These are phyloP conservation scores for Echeveria elegans DNA, from an alignment of 164 flowering plant genomes.

Conservation along the genomic window DNA sequence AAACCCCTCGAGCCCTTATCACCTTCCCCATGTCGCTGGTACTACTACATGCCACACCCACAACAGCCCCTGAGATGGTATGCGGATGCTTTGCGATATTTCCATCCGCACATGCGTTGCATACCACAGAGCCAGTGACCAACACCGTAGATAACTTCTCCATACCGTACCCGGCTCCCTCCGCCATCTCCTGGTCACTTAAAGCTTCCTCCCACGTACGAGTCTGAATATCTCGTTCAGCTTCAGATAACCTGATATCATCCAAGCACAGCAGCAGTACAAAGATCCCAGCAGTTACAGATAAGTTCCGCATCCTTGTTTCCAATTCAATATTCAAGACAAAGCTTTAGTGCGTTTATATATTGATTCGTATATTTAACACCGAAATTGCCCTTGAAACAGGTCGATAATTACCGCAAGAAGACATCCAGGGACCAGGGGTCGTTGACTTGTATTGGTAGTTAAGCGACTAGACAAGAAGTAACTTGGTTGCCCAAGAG, in stretches of 20 bases:
- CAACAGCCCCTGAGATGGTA: slow-evolving; percentile 30
- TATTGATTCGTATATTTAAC: not conserved
- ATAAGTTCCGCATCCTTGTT: not conserved
- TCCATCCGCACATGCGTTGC: slow-evolving; percentile 28
- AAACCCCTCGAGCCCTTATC: not conserved
- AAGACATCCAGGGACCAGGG: not conserved
- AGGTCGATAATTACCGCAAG: not conserved
- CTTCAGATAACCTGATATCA: not conserved
- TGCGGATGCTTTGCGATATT: slow-evolving; percentile 17
- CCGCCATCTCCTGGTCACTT: slow-evolving; percentile 33
- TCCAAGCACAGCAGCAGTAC: not conserved
- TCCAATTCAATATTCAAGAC: not conserved
- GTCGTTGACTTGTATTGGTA: slow-evolving; percentile 1
- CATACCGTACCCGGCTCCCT: slow-evolving; percentile 82
- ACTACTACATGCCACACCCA: not conserved
- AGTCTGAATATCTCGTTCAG: not conserved
- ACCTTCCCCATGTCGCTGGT: not conserved
- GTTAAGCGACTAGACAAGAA: slow-evolving; percentile 1
- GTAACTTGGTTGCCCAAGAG: not conserved
- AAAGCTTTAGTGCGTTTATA: not conserved
- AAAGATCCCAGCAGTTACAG: not conserved
- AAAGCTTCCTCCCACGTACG: slow-evolving; percentile 11
- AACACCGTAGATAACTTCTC: slow-evolving; percentile 80
- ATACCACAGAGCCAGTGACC: slow-evolving; percentile 47
- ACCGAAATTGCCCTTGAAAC: not conserved